phyloP scores from a whole-genome alignment of 257 asterid species.

The Ajuga chamaepitys region DNA sequence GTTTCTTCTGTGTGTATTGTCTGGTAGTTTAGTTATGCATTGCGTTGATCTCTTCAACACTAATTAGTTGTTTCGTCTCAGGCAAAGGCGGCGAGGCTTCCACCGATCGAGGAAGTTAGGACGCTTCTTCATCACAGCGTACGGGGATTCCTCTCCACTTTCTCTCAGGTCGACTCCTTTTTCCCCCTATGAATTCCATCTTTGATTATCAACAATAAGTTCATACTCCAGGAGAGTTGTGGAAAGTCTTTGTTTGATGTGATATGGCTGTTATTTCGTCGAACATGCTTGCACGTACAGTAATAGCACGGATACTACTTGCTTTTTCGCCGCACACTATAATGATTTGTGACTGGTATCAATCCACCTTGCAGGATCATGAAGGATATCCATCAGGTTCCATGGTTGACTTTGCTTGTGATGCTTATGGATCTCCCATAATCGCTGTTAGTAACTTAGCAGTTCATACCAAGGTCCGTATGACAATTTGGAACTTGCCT shows the following conservation, averaged over 20 bases:
- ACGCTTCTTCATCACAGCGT: constrained; percentile 54
- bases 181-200: no score
- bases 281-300: not conserved
- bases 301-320: not conserved
- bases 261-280: not conserved
- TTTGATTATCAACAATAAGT: no score
- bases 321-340: no score
- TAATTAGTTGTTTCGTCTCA: constrained; percentile 11
- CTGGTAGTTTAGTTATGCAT: not conserved
- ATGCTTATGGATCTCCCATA: constrained; percentile 70
- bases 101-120: constrained; percentile 63
- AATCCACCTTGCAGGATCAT: constrained; percentile 32
- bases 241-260: no score
- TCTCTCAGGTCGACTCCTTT: constrained; percentile 47
- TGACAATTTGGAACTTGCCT: not conserved
- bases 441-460: constrained; percentile 67
- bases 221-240: no score
- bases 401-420: constrained; percentile 79
- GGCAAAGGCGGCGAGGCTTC: constrained; percentile 61
- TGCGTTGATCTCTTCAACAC: not conserved
- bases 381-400: constrained; percentile 84
- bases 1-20: not conserved
- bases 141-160: constrained; percentile 73
- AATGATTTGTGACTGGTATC: not conserved
- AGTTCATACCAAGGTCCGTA: constrained; percentile 56